These are phyloP conservation scores for Carpinus fangiana DNA, from an alignment of 306 rosid species.

Conservation along the genomic window DNA sequence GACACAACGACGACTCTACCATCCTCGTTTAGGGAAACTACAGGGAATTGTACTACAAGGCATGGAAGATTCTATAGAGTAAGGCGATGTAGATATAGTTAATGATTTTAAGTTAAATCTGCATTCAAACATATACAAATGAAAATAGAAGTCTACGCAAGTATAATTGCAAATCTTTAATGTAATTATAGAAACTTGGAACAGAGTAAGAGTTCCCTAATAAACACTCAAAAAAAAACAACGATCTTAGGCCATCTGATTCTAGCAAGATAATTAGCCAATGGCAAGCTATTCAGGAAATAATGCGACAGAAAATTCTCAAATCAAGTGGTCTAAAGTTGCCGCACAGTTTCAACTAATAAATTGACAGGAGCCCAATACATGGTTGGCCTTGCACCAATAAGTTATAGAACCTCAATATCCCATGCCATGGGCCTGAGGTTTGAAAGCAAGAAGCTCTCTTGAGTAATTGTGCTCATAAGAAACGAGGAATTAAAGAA, in stretches of 20 bases:
- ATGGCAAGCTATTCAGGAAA: background rate
- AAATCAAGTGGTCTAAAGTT: background rate
- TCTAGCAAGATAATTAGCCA: background rate
- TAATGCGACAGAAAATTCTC: background rate
- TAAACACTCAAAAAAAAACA: too few species aligned
- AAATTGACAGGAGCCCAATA: background rate
- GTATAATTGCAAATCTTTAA: background rate
- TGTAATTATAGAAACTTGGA: background rate
- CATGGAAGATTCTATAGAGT: constrained; percentile 17
- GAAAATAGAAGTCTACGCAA: background rate
- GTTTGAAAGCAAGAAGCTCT: background rate
- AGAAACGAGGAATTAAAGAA: background rate
- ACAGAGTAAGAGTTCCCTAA: background rate
- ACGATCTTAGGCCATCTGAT: background rate
- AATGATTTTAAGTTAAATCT: background rate
- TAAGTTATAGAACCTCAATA: constrained; percentile 4
- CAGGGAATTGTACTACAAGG: constrained; percentile 75
- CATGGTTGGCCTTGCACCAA: background rate
- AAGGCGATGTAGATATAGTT: background rate
- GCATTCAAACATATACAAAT: background rate
- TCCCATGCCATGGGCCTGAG: background rate
- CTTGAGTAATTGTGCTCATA: background rate
- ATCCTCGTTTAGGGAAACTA: constrained; percentile 70
- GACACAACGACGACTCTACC: constrained; percentile 67
- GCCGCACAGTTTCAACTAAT: background rate